These are phyloP conservation scores for Coccomyxa sp. DNA, from an alignment of 139 green algal genomes.

Conservation along the genomic window DNA sequence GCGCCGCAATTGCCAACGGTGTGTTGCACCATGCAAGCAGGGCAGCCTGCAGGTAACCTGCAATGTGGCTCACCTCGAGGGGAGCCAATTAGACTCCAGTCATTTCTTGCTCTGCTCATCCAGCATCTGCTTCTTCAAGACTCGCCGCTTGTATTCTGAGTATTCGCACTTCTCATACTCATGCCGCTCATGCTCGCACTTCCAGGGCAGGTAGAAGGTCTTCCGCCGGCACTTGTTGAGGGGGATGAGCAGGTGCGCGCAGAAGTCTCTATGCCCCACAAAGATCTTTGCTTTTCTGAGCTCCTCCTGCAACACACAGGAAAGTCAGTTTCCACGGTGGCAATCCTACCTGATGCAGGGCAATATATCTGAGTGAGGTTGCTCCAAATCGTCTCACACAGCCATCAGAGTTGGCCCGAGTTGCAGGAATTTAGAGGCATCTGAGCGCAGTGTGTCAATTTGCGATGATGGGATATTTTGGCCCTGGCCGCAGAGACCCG, in stretches of 20 bases:
- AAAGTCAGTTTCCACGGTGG: neutral
- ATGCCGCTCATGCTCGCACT: constrained; percentile 68
- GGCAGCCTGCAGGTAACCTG: no score
- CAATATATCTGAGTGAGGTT: neutral
- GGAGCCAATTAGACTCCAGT: no score
- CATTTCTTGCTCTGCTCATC: no score
- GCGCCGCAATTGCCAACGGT: no score
- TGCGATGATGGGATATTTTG: no score
- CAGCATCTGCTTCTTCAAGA: constrained; percentile 23
- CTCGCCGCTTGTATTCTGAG: constrained; percentile 60
- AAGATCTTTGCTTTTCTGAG: constrained; percentile 72
- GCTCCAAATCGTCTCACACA: no score
- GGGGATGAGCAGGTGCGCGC: constrained; percentile 84
- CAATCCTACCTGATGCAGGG: neutral
- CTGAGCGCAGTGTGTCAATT: no score
- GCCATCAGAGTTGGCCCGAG: no score
- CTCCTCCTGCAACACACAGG: constrained; percentile 62
- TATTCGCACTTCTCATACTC: constrained; percentile 85
- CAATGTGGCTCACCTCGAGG: no score
- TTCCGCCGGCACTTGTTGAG: constrained; percentile 82
- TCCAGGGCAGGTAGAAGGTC: constrained; percentile 69
- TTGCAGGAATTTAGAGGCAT: neutral
- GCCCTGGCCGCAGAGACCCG: no score
- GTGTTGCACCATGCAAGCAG: no score
- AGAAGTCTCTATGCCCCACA: constrained; percentile 82